Conservation (phyloP, 2,329 filamentous ascomycete species). For the Phyllosticta capitalensis region DNA sequence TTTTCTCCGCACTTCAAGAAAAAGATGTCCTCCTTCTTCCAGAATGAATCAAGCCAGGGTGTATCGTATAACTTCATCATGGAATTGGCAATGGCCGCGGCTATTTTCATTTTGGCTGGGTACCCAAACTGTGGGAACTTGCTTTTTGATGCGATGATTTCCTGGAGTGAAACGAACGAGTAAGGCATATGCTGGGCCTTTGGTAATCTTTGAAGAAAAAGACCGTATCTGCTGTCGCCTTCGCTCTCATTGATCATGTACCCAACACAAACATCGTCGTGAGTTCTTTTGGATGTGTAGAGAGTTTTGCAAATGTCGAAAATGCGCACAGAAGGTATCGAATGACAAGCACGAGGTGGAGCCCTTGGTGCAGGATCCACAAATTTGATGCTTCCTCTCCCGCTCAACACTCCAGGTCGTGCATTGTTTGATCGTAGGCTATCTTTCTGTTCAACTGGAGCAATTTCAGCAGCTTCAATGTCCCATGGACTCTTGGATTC, state of each 20-base stretch:
- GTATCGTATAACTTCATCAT: slow-evolving; percentile 20
- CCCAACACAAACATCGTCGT: background rate
- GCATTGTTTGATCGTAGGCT: no score
- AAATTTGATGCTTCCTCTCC: no score
- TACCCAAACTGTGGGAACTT: background rate
- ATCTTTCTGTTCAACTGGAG: background rate
- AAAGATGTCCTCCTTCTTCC: slow-evolving; percentile 18
- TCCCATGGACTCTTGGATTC: slow-evolving; percentile 2
- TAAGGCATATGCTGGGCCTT: background rate
- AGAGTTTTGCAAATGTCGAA: no score
- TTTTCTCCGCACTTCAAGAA: slow-evolving; percentile 15
- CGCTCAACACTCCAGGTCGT: no score
- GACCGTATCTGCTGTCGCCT: background rate
- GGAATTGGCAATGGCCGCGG: slow-evolving; percentile 17
- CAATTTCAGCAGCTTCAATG: background rate
- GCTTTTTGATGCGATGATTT: background rate
- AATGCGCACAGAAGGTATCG: no score
- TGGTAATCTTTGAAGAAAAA: background rate
- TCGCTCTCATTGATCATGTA: background rate
- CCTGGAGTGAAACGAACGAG: background rate
- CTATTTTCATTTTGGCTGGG: slow-evolving; percentile 13
- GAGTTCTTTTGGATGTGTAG: background rate
- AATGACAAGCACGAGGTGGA: no score
- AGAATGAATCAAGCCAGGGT: slow-evolving; percentile 18
- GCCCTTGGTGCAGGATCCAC: no score